Percentiles rank a stretch among this genome's conserved stretches.
Conservation (phyloP, 1,284 basidiomycete genomes). For the Puccinia coronata region DNA sequence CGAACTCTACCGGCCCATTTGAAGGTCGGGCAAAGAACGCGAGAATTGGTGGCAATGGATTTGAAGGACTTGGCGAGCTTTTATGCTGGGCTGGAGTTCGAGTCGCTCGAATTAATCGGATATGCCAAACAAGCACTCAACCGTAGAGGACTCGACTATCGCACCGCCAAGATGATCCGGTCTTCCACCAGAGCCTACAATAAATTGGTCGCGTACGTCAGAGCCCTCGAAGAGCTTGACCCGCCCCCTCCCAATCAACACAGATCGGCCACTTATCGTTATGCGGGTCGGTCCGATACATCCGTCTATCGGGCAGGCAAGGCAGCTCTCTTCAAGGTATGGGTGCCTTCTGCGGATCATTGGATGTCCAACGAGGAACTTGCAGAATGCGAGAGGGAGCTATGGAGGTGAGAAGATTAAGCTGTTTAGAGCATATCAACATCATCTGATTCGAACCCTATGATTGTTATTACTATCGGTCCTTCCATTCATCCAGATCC, state of each 20-base stretch:
- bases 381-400: constrained; percentile 56
- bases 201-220: constrained; percentile 58
- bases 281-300: constrained; percentile 14
- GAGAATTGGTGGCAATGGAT: constrained; percentile 24
- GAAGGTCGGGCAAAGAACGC: background rate
- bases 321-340: constrained; percentile 59
- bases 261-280: background rate
- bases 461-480: background rate
- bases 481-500: constrained; percentile 51
- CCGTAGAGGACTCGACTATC: constrained; percentile 55
- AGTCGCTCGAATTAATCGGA: constrained; percentile 34
- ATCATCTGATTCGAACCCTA: too few species aligned
- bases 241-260: constrained; percentile 28
- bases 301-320: constrained; percentile 56
- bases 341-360: constrained; percentile 56
- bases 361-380: constrained; percentile 56
- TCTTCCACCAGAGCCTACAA: constrained; percentile 59
- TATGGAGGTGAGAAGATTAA: constrained; percentile 52
- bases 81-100: constrained; percentile 46
- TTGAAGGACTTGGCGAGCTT: constrained; percentile 40
- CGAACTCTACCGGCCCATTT: constrained; percentile 10
- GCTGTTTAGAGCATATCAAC: too few species aligned
- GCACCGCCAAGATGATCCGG: constrained; percentile 56
- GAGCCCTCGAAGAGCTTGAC: constrained; percentile 55
- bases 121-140: constrained; percentile 46